Evolutionary conservation across 805 yeast genomes (phyloP), one percentile per base, ranked within the genome.

Genomic region (Starmerella potacharoeniae): DNA sequence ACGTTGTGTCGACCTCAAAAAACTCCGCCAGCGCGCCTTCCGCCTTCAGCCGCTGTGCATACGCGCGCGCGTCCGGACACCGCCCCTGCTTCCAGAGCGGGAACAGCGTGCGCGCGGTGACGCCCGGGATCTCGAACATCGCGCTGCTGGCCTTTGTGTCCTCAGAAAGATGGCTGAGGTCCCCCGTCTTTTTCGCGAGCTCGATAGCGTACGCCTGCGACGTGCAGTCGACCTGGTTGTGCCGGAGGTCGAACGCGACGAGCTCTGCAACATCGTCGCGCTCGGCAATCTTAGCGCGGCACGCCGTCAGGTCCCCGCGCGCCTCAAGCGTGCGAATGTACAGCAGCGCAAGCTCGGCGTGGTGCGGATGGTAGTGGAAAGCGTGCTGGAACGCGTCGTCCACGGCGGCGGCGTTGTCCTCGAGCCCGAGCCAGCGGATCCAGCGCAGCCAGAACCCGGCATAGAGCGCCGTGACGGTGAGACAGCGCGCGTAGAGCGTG

Each of bases 401-500:
- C 16, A 37, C 9, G 8, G 28, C 36, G 11, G 11, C 31, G 1
- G 30, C 4, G 2, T 44, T 52, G 6, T 54, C 50, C 13, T 37
- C 33, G 2, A n/a, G 44, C 1, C 55, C 55, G 31, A 79, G 61
- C 77, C 83, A 90, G 4, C 75, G 68, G 3, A 80, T 56, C 65
- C 84, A 91, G 55, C 77, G 77, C 14, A 79, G 62, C 98, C 98
- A 91, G 34, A 86, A 68, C 6, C 68, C 71, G 28, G 80, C 80
- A 52, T 77, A 73, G 36, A 73, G 68, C 39, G 93, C 86, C 51
- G 82, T 76, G 8, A 67, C 64, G 1, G 63, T 60, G 44, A 93
- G 69, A 29, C 87, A 78, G 57, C 96, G 74, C 66, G 86, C 89
- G 68, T 84, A 90, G 1, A 86, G 65, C 13, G 76, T 71, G 8